Evolutionary conservation across 306 rosid species (phyloP).

Genomic region (Inga leiocalycina): DNA sequence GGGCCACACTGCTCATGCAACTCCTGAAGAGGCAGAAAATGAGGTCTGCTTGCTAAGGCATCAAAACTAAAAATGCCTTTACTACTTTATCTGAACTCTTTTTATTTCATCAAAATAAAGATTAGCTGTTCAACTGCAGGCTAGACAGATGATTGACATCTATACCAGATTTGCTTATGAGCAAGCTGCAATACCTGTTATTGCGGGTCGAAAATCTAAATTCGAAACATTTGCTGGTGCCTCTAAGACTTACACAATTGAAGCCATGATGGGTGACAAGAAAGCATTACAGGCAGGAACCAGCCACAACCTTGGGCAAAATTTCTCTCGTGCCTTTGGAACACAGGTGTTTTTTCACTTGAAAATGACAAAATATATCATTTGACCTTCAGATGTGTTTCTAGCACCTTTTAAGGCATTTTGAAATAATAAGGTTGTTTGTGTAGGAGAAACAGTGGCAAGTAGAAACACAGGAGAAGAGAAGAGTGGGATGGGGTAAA

Average conservation of each 20-base stretch:
- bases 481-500: background rate
- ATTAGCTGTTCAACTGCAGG: constrained; percentile 66
- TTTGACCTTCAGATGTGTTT: background rate
- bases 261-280: constrained; percentile 99
- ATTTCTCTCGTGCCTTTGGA: constrained; percentile 89
- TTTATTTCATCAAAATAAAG: constrained; percentile 25
- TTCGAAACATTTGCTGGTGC: constrained; percentile 99
- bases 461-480: background rate
- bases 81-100: constrained; percentile 3
- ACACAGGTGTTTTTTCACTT: constrained; percentile 64
- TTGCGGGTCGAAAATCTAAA: constrained; percentile 93
- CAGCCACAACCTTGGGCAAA: constrained; percentile 98
- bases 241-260: constrained; percentile 84
- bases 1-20: constrained; percentile 97
- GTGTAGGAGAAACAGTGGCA: background rate
- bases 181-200: constrained; percentile 94
- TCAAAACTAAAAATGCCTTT: background rate
- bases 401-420: background rate
- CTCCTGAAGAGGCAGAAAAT: constrained; percentile 87
- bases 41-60: constrained; percentile 58
- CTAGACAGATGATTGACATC: constrained; percentile 90
- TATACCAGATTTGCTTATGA: constrained; percentile 89
- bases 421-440: background rate
- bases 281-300: constrained; percentile 98
- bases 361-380: background rate